These are phyloP conservation scores for Zygnema circumcarinatum DNA, from an alignment of 139 green algal genomes.

Conservation along the genomic window DNA sequence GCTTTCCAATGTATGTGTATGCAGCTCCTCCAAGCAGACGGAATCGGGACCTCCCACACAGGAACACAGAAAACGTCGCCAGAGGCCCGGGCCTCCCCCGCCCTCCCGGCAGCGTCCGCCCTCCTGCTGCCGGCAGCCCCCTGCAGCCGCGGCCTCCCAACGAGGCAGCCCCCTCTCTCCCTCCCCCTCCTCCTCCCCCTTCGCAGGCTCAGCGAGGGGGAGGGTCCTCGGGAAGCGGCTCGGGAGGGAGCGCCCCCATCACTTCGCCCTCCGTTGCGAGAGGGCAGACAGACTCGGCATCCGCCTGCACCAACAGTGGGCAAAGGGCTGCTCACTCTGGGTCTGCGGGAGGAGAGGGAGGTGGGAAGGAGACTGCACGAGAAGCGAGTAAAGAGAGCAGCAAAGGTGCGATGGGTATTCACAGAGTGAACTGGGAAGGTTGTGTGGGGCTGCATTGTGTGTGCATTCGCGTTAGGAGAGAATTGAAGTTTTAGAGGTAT, in stretches of 20 bases:
- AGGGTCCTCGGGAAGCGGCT: not conserved
- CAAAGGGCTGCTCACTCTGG: not conserved
- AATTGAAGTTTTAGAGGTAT: too few relatives aligned
- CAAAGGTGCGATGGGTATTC: not conserved
- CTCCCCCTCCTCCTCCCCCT: not conserved
- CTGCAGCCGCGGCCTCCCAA: not conserved
- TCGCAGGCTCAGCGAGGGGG: not conserved
- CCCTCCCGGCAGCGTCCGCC: not conserved
- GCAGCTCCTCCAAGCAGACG: not conserved
- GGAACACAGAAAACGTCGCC: not conserved
- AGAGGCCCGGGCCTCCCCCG: not conserved
- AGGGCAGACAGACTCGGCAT: not conserved
- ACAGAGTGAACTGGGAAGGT: too few relatives aligned
- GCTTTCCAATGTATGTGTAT: not conserved
- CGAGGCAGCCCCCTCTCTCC: not conserved
- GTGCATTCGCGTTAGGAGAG: too few relatives aligned
- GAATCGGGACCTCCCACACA: constrained; percentile 14
- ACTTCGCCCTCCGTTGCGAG: not conserved
- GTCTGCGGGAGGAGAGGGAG: not conserved
- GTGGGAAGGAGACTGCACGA: not conserved
- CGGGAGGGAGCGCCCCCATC: not conserved
- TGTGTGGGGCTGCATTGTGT: too few relatives aligned
- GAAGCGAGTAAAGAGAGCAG: not conserved
- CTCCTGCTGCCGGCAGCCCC: not conserved
- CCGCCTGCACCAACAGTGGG: not conserved